Base-by-base conservation (phyloP, 768 basidiomycete genomes). In the Phlebiopsis flavidoalba region DNA sequence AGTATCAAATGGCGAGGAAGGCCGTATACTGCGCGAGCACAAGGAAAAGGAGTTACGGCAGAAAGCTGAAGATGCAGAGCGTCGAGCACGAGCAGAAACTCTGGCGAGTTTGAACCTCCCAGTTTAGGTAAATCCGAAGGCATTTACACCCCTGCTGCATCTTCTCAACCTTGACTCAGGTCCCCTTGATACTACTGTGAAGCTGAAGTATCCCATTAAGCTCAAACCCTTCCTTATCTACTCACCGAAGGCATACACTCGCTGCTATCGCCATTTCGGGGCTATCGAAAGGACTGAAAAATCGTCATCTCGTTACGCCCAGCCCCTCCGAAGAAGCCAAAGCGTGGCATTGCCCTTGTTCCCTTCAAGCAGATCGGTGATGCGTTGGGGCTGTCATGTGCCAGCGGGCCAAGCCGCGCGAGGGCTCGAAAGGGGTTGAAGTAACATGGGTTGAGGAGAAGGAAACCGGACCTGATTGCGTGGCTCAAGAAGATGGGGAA, bases 401-500 rank as follows among this genome's bases (percentile, higher is more conserved):
- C 64, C 86, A 82, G 24, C 84, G 74, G 60, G 82, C 77, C 17
- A 73, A 73, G 48, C 77, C 72, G 55, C 83, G 83, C 60, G 74
- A 75, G 49, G 85, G 82, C 0, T 61, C 89, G 60, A 77, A 77
- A 4, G 84, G 82, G 15, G 77, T 93, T 53, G 89, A 91, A 51
- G 79, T 91, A 0, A 73, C 77, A 0, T 94, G 92, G 91, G 85
- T 84, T 15, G 86, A 80, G 47, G 87, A 87, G 11, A 81, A 80
- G 65, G 91, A 93, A n/a, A 64, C 92, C 92, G 1, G 82, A 78
- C 48, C 83, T 91, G 61, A 72, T 93, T 52, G 80, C 73, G 8
- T 91, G 88, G 88, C 71, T 93, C 65, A 87, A 86, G 74, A 83
- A 82, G 71, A 83, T 80, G 76, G 88, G 90, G 14, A 84, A 85